phyloP scores from a whole-genome alignment of 768 basidiomycete species.

The Cytidiella melzeri region DNA sequence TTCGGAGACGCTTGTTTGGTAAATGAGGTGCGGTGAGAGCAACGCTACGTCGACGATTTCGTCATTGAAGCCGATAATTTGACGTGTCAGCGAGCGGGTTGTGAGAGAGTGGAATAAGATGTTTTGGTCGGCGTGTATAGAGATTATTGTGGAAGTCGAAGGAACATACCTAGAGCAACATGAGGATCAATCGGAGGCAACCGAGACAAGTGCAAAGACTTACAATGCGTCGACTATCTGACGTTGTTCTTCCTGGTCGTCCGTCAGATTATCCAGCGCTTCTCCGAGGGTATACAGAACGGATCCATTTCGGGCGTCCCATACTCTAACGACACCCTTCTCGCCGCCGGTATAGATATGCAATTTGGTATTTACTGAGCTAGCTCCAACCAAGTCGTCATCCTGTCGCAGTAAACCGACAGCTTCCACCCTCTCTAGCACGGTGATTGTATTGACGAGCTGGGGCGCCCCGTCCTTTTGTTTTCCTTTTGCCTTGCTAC shows the following conservation, averaged over 20 bases:
- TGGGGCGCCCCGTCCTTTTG: slow-evolving; percentile 43
- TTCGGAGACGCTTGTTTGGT: slow-evolving; percentile 4
- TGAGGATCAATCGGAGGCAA: too few species aligned
- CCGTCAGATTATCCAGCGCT: slow-evolving; percentile 38
- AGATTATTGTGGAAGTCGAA: slow-evolving; percentile 57
- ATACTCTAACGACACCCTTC: slow-evolving; percentile 78
- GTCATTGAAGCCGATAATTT: slow-evolving; percentile 95
- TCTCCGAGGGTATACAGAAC: slow-evolving; percentile 55
- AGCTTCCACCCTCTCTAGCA: slow-evolving; percentile 83
- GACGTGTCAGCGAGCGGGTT: slow-evolving; percentile 59
- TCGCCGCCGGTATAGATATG: slow-evolving; percentile 89
- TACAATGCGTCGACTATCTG: slow-evolving; percentile 83
- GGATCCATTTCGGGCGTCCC: slow-evolving; percentile 69
- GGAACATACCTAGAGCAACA: slow-evolving; percentile 55
- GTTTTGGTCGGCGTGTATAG: slow-evolving; percentile 94
- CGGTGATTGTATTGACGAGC: slow-evolving; percentile 73
- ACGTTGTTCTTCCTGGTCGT: slow-evolving; percentile 69
- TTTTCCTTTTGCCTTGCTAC: slow-evolving; percentile 42
- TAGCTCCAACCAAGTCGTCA: slow-evolving; percentile 41
- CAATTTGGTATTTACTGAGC: slow-evolving; percentile 35
- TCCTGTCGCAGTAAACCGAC: slow-evolving; percentile 61
- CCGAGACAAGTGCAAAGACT: slow-evolving; percentile 27
- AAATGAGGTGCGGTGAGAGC: slow-evolving; percentile 38
- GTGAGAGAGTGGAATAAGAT: slow-evolving; percentile 84
- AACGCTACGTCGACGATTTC: slow-evolving; percentile 91